Evolutionary conservation across 2,329 filamentous ascomycete genomes (phyloP).

Genomic region (Clarireedia homoeocarpa): DNA sequence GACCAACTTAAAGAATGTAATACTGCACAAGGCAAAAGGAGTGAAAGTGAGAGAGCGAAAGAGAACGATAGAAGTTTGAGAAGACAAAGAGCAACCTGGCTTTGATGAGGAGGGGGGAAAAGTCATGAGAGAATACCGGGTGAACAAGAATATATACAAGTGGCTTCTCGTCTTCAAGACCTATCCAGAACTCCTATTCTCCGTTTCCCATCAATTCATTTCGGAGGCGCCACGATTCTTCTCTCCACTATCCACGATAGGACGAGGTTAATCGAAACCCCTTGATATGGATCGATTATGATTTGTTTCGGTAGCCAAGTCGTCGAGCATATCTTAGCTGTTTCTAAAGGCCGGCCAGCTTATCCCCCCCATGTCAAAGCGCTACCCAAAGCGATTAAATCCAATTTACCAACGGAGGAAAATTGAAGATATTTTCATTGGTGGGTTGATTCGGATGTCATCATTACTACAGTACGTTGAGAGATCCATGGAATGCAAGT

Average conservation of each 20-base stretch:
- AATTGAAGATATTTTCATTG: background rate
- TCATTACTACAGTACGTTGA: too few species aligned
- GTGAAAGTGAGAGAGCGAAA: background rate
- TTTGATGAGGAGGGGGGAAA: background rate
- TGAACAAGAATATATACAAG: background rate
- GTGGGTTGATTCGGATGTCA: background rate
- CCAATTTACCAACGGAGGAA: background rate
- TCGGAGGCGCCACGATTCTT: too few species aligned
- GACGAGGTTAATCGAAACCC: too few species aligned
- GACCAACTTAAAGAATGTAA: slow-evolving; percentile 10
- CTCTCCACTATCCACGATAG: too few species aligned
- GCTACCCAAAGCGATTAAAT: background rate
- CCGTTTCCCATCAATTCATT: too few species aligned
- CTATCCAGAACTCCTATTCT: too few species aligned
- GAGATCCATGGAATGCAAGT: too few species aligned
- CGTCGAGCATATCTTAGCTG: slow-evolving; percentile 2
- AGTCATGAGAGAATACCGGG: background rate
- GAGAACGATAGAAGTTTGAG: slow-evolving; percentile 2
- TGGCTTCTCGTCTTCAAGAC: background rate
- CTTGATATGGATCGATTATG: too few species aligned
- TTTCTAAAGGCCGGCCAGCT: background rate
- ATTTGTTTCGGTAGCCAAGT: background rate
- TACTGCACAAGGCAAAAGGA: slow-evolving; percentile 1
- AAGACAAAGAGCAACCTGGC: slow-evolving; percentile 1
- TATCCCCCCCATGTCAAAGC: background rate